Evolutionary conservation across 352 stramenopile species (phyloP).

Genomic region (Pythium dissimile): DNA sequence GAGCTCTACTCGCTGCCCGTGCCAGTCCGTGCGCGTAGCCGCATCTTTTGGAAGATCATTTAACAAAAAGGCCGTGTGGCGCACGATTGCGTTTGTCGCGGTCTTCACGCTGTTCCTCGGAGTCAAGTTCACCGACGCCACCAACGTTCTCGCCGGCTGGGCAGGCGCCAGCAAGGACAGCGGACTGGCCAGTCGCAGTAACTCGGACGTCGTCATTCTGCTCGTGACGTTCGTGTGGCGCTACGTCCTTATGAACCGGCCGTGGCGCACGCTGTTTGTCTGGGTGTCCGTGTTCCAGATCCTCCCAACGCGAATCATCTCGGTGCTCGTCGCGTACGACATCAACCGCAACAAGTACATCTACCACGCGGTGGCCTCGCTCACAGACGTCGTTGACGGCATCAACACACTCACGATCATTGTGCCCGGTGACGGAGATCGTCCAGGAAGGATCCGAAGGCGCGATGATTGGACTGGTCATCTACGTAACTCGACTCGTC

Average conservation of each 20-base stretch:
- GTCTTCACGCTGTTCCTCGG: constrained; percentile 25
- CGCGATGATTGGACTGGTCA: constrained; percentile 21
- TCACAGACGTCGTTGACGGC: constrained; percentile 28
- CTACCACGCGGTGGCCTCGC: constrained; percentile 18
- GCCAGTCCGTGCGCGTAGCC: constrained; percentile 24
- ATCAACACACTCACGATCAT: constrained; percentile 24
- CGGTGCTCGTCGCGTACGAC: constrained; percentile 11
- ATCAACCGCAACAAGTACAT: constrained; percentile 11
- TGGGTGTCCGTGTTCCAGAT: constrained; percentile 15
- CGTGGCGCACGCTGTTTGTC: constrained; percentile 16
- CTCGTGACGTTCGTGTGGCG: constrained; percentile 12
- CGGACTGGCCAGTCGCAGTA: no score
- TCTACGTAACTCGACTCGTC: constrained; percentile 25
- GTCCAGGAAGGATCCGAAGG: constrained; percentile 26
- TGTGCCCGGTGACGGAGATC: constrained; percentile 31
- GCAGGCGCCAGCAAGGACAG: constrained; percentile 39
- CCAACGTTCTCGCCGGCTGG: constrained; percentile 32
- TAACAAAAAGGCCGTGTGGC: constrained; percentile 39
- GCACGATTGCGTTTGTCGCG: constrained; percentile 23
- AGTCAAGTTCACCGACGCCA: constrained; percentile 46
- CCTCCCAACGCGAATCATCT: constrained; percentile 9
- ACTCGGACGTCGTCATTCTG: constrained; percentile 5
- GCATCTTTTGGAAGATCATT: constrained; percentile 41
- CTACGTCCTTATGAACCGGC: constrained; percentile 20
- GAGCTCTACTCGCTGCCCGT: constrained; percentile 27